phyloP scores from a whole-genome alignment of 352 stramenopile genomes.

The Pythium sp. region DNA sequence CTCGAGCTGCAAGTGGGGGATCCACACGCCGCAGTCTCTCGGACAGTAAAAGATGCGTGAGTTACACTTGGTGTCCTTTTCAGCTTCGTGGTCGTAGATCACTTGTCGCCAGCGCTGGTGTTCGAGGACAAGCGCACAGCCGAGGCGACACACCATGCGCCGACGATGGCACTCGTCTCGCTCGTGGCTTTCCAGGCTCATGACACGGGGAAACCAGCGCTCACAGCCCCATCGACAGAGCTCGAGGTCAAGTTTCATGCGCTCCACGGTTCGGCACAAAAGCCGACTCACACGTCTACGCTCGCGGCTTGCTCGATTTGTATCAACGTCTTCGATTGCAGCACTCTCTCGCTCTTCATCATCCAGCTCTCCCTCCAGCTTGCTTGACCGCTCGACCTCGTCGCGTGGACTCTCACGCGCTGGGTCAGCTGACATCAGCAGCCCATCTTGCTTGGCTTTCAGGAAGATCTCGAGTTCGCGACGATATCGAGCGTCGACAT shows the following conservation, averaged over 20 bases:
- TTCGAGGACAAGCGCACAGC: conserved; percentile 51
- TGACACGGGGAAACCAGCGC: conserved; percentile 41
- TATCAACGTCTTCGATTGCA: conserved; percentile 44
- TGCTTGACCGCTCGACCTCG: conserved; percentile 44
- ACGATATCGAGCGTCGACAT: conserved; percentile 59
- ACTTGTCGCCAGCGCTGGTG: conserved; percentile 39
- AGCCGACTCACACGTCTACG: conserved; percentile 58
- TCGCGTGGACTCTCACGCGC: conserved; percentile 22
- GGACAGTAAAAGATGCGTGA: conserved; percentile 56
- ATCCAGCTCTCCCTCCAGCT: conserved; percentile 38
- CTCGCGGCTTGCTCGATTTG: conserved; percentile 33
- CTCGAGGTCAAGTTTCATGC: conserved; percentile 29
- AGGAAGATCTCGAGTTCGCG: conserved; percentile 61
- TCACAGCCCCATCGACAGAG: conserved; percentile 66
- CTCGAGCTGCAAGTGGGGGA: conserved; percentile 40
- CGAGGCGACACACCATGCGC: conserved; percentile 65
- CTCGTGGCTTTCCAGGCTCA: conserved; percentile 51
- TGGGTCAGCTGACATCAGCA: conserved; percentile 41
- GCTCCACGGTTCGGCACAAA: conserved; percentile 37
- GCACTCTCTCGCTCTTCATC: conserved; percentile 49
- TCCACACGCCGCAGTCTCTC: conserved; percentile 67
- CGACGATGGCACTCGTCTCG: conserved; percentile 51
- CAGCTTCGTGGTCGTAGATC: conserved; percentile 58
- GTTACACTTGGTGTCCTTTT: conserved; percentile 35
- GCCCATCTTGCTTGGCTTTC: conserved; percentile 28